Percentiles rank a stretch among this genome's conserved stretches.
Conservation (phyloP, 352 stramenopile genomes). For the Phytophthora megakarya region DNA sequence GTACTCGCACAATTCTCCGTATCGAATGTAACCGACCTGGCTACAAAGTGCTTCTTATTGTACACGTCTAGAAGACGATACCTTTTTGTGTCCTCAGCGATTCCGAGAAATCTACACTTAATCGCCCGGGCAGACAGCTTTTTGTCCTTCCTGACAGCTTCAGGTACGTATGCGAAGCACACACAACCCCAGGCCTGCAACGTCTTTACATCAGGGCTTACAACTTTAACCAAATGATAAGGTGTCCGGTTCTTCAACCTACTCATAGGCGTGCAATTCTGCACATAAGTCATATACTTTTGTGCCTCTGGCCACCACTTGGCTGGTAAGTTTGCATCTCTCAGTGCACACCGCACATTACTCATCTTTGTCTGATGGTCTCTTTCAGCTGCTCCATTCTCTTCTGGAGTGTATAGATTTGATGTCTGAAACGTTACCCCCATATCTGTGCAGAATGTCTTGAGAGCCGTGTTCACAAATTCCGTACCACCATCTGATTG, state of each 20-base stretch:
- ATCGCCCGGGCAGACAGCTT: too few species aligned
- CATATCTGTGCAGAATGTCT: conserved; percentile 1
- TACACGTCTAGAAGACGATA: background rate
- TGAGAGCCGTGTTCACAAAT: conserved; percentile 1
- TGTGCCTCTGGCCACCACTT: too few species aligned
- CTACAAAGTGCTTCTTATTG: conserved; percentile 3
- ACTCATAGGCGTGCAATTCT: too few species aligned
- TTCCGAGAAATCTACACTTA: conserved; percentile 5
- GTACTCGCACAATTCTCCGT: background rate
- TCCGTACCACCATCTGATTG: background rate
- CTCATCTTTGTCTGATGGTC: background rate
- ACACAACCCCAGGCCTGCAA: background rate
- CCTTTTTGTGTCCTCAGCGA: conserved; percentile 7
- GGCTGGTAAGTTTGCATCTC: too few species aligned
- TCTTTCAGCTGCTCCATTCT: conserved; percentile 1
- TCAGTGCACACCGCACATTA: too few species aligned
- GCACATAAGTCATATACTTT: too few species aligned
- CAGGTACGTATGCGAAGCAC: too few species aligned
- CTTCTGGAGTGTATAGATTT: background rate
- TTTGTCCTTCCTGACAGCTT: too few species aligned
- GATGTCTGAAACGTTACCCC: background rate
- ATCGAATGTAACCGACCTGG: background rate
- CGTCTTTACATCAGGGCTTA: background rate
- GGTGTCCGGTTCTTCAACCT: too few species aligned
- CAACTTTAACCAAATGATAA: conserved; percentile 1